Evolutionary conservation across 352 stramenopile species (phyloP).

Genomic region (Globisporangium mamillatum): DNA sequence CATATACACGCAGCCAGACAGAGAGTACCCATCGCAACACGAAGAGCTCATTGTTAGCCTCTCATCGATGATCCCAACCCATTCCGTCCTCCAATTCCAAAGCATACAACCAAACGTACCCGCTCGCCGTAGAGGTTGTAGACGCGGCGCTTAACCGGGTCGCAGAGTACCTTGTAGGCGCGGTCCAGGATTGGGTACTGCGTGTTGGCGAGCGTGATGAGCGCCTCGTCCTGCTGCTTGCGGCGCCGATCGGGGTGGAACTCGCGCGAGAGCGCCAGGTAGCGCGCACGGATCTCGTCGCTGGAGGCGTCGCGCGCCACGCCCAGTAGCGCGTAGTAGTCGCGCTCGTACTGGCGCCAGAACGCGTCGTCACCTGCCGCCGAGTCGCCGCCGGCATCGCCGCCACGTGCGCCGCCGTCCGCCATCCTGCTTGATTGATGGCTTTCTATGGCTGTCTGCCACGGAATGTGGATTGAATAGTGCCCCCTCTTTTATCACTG

Average conservation of each 20-base stretch:
- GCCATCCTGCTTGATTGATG: neutral
- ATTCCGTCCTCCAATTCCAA: neutral
- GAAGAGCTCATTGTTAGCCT: neutral
- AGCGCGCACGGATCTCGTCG: slow-evolving; percentile 70
- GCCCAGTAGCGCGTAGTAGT: slow-evolving; percentile 84
- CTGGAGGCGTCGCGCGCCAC: slow-evolving; percentile 48
- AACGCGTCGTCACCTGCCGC: slow-evolving; percentile 25
- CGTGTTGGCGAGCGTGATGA: slow-evolving; percentile 64
- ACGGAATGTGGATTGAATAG: slow-evolving; percentile 8
- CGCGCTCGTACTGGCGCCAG: slow-evolving; percentile 62
- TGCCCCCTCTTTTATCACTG: neutral
- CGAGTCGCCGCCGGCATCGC: neutral
- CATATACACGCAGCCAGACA: neutral
- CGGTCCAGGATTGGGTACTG: slow-evolving; percentile 79
- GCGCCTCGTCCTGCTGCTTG: slow-evolving; percentile 39
- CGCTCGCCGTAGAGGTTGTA: slow-evolving; percentile 81
- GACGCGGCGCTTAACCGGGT: slow-evolving; percentile 57
- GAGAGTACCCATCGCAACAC: neutral
- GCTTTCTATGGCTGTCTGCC: neutral
- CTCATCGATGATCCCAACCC: too few relatives aligned
- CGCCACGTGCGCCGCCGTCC: slow-evolving; percentile 2
- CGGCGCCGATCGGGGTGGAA: slow-evolving; percentile 80
- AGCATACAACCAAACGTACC: slow-evolving; percentile 21
- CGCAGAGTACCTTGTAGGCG: slow-evolving; percentile 80
- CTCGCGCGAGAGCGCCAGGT: slow-evolving; percentile 71